These are phyloP conservation scores for Erodium moschatum DNA, from an alignment of 441 rosid species.

Conservation along the genomic window DNA sequence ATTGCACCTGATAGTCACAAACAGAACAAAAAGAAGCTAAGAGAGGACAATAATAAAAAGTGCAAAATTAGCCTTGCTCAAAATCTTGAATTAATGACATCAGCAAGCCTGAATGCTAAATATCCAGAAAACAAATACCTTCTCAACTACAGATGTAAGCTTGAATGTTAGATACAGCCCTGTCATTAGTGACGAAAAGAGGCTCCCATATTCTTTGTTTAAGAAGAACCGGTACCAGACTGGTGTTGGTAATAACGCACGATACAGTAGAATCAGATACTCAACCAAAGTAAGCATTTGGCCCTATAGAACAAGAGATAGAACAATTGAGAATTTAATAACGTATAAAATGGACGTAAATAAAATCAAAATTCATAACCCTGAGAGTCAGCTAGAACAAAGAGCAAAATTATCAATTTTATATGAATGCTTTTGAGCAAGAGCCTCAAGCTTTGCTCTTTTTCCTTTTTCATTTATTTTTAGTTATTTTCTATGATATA, in stretches of 20 bases:
- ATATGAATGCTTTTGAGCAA: background rate
- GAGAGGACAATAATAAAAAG: background rate
- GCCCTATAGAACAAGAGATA: constrained; percentile 36
- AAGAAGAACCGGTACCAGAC: constrained; percentile 81
- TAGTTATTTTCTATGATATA: no score
- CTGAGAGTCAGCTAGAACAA: background rate
- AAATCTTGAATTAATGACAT: background rate
- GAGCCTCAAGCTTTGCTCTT: background rate
- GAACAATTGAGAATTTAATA: constrained; percentile 11
- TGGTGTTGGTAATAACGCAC: constrained; percentile 68
- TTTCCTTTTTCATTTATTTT: background rate
- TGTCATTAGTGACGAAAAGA: constrained; percentile 70
- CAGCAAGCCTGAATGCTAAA: background rate
- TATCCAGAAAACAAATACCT: constrained; percentile 31
- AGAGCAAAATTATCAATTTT: background rate
- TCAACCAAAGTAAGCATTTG: constrained; percentile 67
- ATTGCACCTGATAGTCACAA: constrained; percentile 51
- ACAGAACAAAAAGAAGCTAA: constrained; percentile 1
- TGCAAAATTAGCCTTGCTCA: background rate
- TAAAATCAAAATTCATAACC: background rate
- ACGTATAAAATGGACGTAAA: background rate
- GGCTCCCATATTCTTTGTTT: constrained; percentile 76
- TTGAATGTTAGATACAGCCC: constrained; percentile 69
- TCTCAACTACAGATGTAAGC: constrained; percentile 68
- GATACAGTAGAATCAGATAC: constrained; percentile 57